A percentile compares a stretch with the other conserved stretches of the same genome.
Conservation (phyloP, 192 early-diverging fungal genomes). For the Globomyces pollinis-pini region DNA sequence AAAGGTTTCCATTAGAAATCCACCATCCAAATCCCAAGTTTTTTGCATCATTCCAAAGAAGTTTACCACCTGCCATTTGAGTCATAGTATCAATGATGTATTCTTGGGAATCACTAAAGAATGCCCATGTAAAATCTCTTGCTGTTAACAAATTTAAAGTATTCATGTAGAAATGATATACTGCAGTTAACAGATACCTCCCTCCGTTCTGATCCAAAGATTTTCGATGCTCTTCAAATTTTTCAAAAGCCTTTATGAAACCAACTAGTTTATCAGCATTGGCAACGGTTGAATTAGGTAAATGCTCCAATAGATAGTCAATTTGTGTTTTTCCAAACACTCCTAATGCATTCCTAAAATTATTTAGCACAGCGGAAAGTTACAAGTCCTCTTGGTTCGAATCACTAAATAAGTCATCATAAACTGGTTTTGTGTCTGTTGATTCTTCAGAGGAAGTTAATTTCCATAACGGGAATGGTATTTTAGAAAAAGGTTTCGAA, state of each 20-base stretch:
- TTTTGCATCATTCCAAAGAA: conserved; percentile 76
- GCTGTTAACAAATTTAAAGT: conserved; percentile 13
- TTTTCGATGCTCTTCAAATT: neutral
- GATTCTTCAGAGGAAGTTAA: conserved; percentile 21
- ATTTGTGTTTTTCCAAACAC: conserved; percentile 14
- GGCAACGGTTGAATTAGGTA: neutral
- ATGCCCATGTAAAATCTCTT: conserved; percentile 75
- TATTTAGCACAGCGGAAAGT: conserved; percentile 9
- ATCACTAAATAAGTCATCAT: conserved; percentile 55
- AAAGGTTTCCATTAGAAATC: conserved; percentile 64
- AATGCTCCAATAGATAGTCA: conserved; percentile 4
- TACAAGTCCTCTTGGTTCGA: conserved; percentile 24
- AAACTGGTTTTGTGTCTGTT: conserved; percentile 10
- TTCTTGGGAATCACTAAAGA: conserved; percentile 87
- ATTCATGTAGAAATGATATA: neutral
- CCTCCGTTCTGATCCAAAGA: conserved; percentile 8
- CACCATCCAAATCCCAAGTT: conserved; percentile 79
- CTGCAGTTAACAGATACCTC: conserved; percentile 36
- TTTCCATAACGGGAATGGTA: conserved; percentile 61
- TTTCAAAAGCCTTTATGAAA: conserved; percentile 6
- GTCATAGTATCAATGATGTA: conserved; percentile 52
- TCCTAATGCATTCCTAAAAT: too few species aligned
- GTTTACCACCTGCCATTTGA: conserved; percentile 40
- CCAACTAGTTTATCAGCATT: neutral
- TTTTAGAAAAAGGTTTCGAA: conserved; percentile 32